These are phyloP conservation scores for Chimonanthus salicifolius DNA, from an alignment of 164 flowering plant species.

Conservation along the genomic window DNA sequence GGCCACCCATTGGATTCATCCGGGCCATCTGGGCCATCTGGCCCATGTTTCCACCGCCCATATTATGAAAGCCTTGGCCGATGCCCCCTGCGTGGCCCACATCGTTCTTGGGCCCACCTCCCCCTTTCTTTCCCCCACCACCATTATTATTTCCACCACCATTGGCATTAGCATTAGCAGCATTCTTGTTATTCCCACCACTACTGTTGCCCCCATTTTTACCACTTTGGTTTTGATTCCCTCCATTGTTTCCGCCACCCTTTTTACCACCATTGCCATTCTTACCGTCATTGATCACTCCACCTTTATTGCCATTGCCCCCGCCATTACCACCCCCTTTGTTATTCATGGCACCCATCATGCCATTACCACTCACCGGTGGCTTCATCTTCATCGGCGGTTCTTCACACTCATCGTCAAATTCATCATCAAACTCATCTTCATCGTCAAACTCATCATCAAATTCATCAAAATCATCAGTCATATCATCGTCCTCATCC, in stretches of 20 bases:
- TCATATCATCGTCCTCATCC: constrained; percentile 40
- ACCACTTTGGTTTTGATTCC: constrained; percentile 26
- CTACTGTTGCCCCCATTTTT: constrained; percentile 20
- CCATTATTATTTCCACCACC: constrained; percentile 20
- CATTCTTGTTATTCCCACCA: constrained; percentile 27
- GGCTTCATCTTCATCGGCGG: constrained; percentile 15
- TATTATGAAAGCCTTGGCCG: not conserved
- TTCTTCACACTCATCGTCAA: constrained; percentile 20
- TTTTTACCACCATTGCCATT: constrained; percentile 38
- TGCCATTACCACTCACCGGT: not conserved
- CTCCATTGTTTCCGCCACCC: constrained; percentile 31
- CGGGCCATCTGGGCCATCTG: constrained; percentile 11
- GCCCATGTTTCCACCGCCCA: constrained; percentile 14
- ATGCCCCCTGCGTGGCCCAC: constrained; percentile 27
- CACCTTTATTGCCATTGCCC: not conserved
- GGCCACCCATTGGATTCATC: not conserved
- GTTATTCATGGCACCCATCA: constrained; percentile 5
- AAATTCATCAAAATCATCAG: constrained; percentile 34
- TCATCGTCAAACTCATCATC: constrained; percentile 35
- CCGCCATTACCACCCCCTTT: constrained; percentile 15
- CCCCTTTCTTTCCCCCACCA: constrained; percentile 35
- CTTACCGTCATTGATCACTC: constrained; percentile 14
- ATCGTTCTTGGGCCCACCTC: constrained; percentile 23
- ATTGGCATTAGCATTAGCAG: constrained; percentile 9
- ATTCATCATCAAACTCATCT: constrained; percentile 25